These are phyloP conservation scores for Tetrapyrgos nigripes DNA, from an alignment of 1,284 basidiomycete species.

Conservation along the genomic window DNA sequence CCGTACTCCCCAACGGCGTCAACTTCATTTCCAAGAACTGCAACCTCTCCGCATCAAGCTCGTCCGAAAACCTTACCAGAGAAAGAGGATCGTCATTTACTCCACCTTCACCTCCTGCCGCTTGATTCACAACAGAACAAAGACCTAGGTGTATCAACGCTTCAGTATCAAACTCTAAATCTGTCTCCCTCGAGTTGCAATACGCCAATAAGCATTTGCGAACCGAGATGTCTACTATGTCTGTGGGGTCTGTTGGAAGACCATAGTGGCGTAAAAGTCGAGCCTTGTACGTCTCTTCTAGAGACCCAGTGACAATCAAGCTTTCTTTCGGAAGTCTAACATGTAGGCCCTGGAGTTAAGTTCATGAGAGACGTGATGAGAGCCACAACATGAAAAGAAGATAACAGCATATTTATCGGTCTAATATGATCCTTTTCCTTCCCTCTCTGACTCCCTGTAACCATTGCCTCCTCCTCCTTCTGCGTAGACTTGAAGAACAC, in stretches of 20 bases:
- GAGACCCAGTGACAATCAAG: conserved; percentile 11
- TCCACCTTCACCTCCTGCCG: neutral
- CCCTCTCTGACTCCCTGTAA: neutral
- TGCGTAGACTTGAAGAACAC: conserved; percentile 14
- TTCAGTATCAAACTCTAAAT: conserved; percentile 15
- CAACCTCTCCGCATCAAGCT: conserved; percentile 10
- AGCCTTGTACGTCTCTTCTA: conserved; percentile 10
- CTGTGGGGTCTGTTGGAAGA: neutral
- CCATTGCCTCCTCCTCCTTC: neutral
- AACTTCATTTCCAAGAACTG: conserved; percentile 13
- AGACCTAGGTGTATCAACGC: conserved; percentile 15
- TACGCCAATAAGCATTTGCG: conserved; percentile 11
- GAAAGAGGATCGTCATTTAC: neutral
- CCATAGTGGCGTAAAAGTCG: neutral
- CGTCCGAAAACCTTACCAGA: conserved; percentile 4
- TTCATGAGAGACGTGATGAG: conserved; percentile 8
- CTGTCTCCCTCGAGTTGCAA: conserved; percentile 14
- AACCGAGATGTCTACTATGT: neutral
- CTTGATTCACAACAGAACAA: conserved; percentile 2
- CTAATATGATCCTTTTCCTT: neutral
- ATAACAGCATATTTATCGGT: conserved; percentile 10
- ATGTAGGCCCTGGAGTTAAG: conserved; percentile 14
- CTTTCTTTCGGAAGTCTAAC: conserved; percentile 16
- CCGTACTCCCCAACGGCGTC: conserved; percentile 14
- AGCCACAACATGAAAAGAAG: conserved; percentile 12